Conservation (phyloP, 2,329 filamentous ascomycete species). For the Periconia sp. region DNA sequence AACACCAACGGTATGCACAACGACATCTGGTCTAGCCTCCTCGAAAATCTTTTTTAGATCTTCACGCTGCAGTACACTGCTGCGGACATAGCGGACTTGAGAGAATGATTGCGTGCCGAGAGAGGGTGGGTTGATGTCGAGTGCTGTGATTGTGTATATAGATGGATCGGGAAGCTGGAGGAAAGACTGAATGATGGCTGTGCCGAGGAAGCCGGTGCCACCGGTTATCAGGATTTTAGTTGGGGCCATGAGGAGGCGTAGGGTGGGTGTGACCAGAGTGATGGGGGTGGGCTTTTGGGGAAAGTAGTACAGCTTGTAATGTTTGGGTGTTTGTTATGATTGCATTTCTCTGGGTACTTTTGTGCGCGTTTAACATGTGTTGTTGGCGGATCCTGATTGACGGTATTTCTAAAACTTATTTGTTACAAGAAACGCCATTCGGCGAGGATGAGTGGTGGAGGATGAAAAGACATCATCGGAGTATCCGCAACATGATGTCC, state of each 20-base stretch:
- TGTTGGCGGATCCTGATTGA: not conserved
- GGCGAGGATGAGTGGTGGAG: no score
- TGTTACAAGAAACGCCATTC: no score
- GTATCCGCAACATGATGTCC: not conserved
- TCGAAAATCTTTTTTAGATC: constrained; percentile 54
- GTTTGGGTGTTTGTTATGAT: no score
- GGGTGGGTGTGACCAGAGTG: not conserved
- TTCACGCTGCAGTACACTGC: constrained; percentile 42
- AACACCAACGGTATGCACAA: constrained; percentile 80
- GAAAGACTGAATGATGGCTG: constrained; percentile 44
- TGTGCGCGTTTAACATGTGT: not conserved
- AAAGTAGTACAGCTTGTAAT: not conserved
- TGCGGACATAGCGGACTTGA: constrained; percentile 39
- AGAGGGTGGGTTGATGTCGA: constrained; percentile 43
- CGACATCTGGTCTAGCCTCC: constrained; percentile 72
- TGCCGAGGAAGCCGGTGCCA: constrained; percentile 52
- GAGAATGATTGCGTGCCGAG: constrained; percentile 28
- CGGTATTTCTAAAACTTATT: no score
- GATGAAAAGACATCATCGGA: no score
- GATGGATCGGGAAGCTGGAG: constrained; percentile 26
- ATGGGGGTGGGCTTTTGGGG: not conserved
- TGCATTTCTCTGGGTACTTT: not conserved
- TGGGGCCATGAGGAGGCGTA: constrained; percentile 20
- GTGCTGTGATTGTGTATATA: constrained; percentile 42
- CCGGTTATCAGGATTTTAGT: constrained; percentile 48